These are phyloP conservation scores for Ceraceosorus guamensis DNA, from an alignment of 1,284 basidiomycete genomes.

Conservation along the genomic window DNA sequence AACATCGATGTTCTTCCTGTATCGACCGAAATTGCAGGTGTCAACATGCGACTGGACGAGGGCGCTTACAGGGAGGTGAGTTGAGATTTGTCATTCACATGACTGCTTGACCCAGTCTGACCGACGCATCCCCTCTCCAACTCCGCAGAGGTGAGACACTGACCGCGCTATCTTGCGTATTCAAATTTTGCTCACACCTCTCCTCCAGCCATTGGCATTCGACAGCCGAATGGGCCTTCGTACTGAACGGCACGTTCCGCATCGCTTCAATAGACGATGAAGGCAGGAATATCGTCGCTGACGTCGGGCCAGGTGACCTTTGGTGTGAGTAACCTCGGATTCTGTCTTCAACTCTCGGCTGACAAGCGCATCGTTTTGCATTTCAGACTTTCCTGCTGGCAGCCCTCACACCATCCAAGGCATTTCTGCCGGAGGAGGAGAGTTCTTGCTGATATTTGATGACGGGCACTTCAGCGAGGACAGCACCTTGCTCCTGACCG, in stretches of 20 bases:
- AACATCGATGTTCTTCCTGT: conserved; percentile 52
- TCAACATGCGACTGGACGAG: conserved; percentile 61
- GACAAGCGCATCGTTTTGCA: too few relatives aligned
- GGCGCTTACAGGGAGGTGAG: conserved; percentile 56
- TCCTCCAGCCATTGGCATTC: conserved; percentile 63
- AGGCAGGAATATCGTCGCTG: conserved; percentile 58
- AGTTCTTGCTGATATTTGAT: conserved; percentile 61
- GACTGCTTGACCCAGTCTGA: too few relatives aligned
- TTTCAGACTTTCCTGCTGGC: conserved; percentile 19
- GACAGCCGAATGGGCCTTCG: conserved; percentile 13
- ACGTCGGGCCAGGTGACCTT: conserved; percentile 19
- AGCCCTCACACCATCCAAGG: conserved; percentile 62
- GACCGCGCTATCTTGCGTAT: background rate
- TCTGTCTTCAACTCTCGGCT: too few relatives aligned
- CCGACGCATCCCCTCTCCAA: too few relatives aligned
- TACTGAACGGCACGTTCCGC: conserved; percentile 34
- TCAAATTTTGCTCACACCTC: background rate
- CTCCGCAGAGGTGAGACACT: too few relatives aligned
- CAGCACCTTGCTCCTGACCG: conserved; percentile 20
- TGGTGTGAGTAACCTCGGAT: too few relatives aligned
- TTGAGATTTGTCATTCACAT: too few relatives aligned
- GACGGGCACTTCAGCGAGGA: conserved; percentile 5
- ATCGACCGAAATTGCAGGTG: conserved; percentile 14
- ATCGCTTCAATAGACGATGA: conserved; percentile 59
- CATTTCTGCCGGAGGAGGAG: conserved; percentile 57